These are phyloP conservation scores for Decorospora gaudefroyi DNA, from an alignment of 2,329 filamentous ascomycete species.

Conservation along the genomic window DNA sequence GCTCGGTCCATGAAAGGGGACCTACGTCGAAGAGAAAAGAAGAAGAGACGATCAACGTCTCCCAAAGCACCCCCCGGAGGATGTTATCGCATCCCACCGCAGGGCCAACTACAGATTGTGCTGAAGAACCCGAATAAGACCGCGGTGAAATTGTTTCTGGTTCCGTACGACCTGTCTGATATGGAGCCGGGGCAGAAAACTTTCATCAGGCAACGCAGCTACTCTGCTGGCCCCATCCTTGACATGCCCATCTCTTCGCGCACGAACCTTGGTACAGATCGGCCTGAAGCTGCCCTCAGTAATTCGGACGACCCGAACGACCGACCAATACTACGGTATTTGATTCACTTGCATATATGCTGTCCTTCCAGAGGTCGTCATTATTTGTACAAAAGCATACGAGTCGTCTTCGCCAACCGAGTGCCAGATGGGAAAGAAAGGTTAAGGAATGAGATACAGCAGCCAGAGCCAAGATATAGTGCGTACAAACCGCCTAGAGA, in stretches of 20 bases:
- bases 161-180: constrained; percentile 87
- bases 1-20: constrained; percentile 33
- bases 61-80: constrained; percentile 78
- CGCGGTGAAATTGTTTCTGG: constrained; percentile 90
- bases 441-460: constrained; percentile 83
- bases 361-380: constrained; percentile 80
- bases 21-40: constrained; percentile 58
- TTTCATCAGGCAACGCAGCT: constrained; percentile 91
- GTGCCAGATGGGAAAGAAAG: constrained; percentile 95
- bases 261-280: constrained; percentile 57
- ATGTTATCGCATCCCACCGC: constrained; percentile 89
- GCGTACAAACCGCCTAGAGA: constrained; percentile 72
- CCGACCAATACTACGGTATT: constrained; percentile 80
- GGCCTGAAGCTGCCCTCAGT: constrained; percentile 58
- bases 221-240: constrained; percentile 83
- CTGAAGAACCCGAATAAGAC: constrained; percentile 99
- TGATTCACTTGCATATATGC: constrained; percentile 92
- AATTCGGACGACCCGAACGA: constrained; percentile 58
- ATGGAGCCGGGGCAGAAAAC: constrained; percentile 97
- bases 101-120: constrained; percentile 93
- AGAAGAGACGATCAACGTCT: constrained; percentile 60
- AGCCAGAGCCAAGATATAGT: constrained; percentile 84
- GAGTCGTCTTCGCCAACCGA: constrained; percentile 94
- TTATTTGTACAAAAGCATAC: constrained; percentile 88
- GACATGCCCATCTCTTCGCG: constrained; percentile 64